A percentile compares a stretch with the other conserved stretches of the same genome.
Evolutionary conservation across 495 filamentous ascomycete genomes (phyloP).

Genomic region (Neurospora tetraspora): DNA sequence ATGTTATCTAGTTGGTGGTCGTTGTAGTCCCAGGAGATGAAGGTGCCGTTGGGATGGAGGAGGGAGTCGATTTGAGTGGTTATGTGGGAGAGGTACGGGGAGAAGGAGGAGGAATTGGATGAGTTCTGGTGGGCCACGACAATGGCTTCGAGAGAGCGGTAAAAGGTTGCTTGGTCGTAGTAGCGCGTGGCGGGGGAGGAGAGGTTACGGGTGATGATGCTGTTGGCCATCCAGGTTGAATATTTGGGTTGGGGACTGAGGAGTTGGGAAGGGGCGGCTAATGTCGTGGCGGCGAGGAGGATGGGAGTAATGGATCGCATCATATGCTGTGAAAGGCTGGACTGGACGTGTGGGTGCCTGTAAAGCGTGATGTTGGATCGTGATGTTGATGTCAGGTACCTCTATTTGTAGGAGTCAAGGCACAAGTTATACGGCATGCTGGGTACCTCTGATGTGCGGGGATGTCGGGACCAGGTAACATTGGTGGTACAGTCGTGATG

Average conservation of each 20-base stretch:
- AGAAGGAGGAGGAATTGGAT: not conserved
- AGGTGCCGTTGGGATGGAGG: slow-evolving; percentile 27
- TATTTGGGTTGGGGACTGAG: slow-evolving; percentile 10
- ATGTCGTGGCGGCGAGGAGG: not conserved
- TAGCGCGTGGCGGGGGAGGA: slow-evolving; percentile 12
- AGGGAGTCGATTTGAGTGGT: slow-evolving; percentile 29
- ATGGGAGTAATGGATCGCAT: not conserved
- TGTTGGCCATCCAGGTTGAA: slow-evolving; percentile 37
- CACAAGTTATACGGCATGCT: too few species aligned
- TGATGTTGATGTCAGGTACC: too few species aligned
- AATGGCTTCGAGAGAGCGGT: slow-evolving; percentile 28
- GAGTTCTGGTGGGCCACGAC: too few species aligned
- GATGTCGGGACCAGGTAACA: not conserved
- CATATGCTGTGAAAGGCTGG: not conserved
- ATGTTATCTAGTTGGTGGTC: slow-evolving; percentile 43
- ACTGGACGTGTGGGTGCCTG: not conserved
- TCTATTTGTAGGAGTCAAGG: too few species aligned
- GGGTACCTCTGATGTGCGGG: not conserved
- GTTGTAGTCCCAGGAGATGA: slow-evolving; percentile 26
- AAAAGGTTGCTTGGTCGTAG: slow-evolving; percentile 31
- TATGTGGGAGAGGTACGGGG: slow-evolving; percentile 5
- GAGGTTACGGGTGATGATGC: slow-evolving; percentile 37
- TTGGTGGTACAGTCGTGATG: not conserved
- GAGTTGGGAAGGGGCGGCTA: not conserved
- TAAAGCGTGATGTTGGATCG: too few species aligned